Base-by-base conservation (phyloP, 2,329 filamentous ascomycete species). In the Aspergillus awamori region DNA sequence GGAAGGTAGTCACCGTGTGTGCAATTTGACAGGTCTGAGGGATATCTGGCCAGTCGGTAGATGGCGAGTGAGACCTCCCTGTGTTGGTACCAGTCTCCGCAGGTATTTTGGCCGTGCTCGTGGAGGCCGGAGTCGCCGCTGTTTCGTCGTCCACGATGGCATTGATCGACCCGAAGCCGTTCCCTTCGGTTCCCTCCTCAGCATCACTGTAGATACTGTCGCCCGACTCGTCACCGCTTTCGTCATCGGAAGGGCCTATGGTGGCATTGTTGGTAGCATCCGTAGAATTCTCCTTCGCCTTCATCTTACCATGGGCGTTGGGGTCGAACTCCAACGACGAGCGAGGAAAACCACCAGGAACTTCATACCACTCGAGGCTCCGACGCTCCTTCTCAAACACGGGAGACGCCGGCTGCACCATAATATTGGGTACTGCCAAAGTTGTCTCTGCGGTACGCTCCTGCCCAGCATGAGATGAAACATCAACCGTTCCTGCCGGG, bases 301-400 rank as follows among this genome's bases (percentile, higher is more conserved):
- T 56, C 57, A 47, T 47, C 38, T 54, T 56, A 28, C 8, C 28
- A 39, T 17, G 8, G 8, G 6, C 41, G 17, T 52, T 45, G 10
- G 61, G 52, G 33, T 62, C 64, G 7, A 64, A 60, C 30, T 74
- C 70, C 22, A 72, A 66, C 8, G 65, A 66, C 5, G 71, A 64
- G 15, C 66, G 65, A 1, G 86, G 86, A 63, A 88, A 90, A 0
- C 81, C 82, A 7, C 87, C 88, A 8, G 88, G 88, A 15, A 88
- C 74, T 43, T 80, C 80, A 43, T 84, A 82, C 56, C 79, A 75
- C 62, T 79, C 71, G 60, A 73, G 69, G 61, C 77, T 76, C 72
- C 63, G 69, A 65, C 69, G 67, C 68, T 45, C 63, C 61, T 76
- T 74, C 41, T 80, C 78, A 20, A 77, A 30, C 6, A 74, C 78